Evolutionary conservation across 768 basidiomycete genomes (phyloP).

Genomic region (Asterophora parasitica): DNA sequence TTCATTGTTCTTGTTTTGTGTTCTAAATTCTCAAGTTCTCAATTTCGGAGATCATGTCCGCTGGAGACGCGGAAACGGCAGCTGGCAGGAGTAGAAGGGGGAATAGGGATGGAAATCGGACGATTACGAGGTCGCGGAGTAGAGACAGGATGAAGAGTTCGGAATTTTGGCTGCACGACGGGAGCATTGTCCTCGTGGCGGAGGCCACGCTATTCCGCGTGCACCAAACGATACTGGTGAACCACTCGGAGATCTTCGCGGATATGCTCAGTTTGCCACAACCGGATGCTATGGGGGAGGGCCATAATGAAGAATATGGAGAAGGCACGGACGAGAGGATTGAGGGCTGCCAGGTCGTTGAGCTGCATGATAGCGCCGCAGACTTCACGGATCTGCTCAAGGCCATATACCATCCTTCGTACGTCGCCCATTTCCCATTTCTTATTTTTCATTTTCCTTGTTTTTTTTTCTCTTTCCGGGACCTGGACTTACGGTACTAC

Average conservation of each 20-base stretch:
- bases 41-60: too few relatives aligned
- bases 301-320: too few relatives aligned
- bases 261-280: conserved; percentile 59
- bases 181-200: conserved; percentile 39
- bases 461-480: too few relatives aligned
- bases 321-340: conserved; percentile 27
- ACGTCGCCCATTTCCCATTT: too few relatives aligned
- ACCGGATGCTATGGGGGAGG: conserved; percentile 22
- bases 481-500: neutral
- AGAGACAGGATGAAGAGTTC: conserved; percentile 1
- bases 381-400: conserved; percentile 47
- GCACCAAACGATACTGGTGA: conserved; percentile 40
- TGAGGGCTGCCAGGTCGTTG: conserved; percentile 48
- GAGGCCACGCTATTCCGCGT: conserved; percentile 37
- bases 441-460: neutral
- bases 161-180: conserved; percentile 43
- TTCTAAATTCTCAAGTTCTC: too few relatives aligned
- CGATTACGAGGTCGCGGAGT: too few relatives aligned
- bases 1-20: too few relatives aligned
- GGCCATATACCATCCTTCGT: conserved; percentile 50
- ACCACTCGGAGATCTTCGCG: conserved; percentile 62
- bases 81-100: too few relatives aligned
- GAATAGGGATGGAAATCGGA: too few relatives aligned
- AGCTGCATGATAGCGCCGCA: conserved; percentile 40
- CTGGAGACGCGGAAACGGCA: too few relatives aligned